Conservation (phyloP, 2,329 filamentous ascomycete genomes). For the Alternaria ventricosa region DNA sequence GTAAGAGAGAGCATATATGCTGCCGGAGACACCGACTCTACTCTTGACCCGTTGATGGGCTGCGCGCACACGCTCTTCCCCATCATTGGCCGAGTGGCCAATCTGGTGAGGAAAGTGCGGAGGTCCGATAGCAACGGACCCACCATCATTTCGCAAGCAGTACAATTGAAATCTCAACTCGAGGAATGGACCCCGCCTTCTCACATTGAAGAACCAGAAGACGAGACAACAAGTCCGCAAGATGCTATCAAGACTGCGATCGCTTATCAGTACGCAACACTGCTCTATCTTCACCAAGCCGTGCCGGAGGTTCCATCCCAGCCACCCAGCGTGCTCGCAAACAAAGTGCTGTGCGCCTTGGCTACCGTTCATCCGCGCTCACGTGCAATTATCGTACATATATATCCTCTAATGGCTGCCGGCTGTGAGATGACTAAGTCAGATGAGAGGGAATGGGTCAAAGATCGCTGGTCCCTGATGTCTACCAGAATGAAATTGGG, state of each 20-base stretch:
- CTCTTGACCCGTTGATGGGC: slow-evolving; percentile 75
- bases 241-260: slow-evolving; percentile 71
- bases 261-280: slow-evolving; percentile 70
- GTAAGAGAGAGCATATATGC: slow-evolving; percentile 47
- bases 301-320: slow-evolving; percentile 71
- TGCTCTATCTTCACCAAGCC: slow-evolving; percentile 71
- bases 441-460: slow-evolving; percentile 70
- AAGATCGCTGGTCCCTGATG: slow-evolving; percentile 68
- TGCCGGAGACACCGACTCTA: slow-evolving; percentile 51
- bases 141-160: slow-evolving; percentile 66
- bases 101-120: slow-evolving; percentile 67
- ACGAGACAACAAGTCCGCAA: slow-evolving; percentile 66
- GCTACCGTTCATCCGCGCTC: slow-evolving; percentile 69
- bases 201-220: slow-evolving; percentile 67
- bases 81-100: slow-evolving; percentile 69
- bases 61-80: slow-evolving; percentile 72
- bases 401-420: slow-evolving; percentile 72
- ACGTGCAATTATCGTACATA: slow-evolving; percentile 70
- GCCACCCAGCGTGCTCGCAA: slow-evolving; percentile 64
- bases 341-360: slow-evolving; percentile 66
- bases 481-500: slow-evolving; percentile 68
- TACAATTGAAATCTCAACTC: slow-evolving; percentile 66
- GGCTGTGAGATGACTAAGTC: slow-evolving; percentile 67
- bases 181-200: slow-evolving; percentile 67
- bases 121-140: slow-evolving; percentile 64